Evolutionary conservation across 176 grass and related monocot species (phyloP), one percentile per base, ranked within the genome.

Genomic region (Carex scoparia): DNA sequence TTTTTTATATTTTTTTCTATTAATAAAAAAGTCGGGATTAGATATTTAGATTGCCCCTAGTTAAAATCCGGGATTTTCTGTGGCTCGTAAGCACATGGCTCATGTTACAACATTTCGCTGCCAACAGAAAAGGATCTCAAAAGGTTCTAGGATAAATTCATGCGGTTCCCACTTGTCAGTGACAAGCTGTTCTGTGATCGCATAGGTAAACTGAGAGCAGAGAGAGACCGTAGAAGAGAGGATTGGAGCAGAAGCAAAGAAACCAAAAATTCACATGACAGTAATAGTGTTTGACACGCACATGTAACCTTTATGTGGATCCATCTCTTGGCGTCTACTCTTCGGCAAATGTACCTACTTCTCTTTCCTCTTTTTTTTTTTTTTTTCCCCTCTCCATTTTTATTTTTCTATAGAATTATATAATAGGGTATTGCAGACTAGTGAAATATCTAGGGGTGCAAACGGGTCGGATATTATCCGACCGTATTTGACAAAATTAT

Each of bases 221-320:
- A n/a, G 10, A 30, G 10, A n/a, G 10, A 30, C 1, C 0, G 19
- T 19, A 51, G n/a, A 27, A 1, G 44, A 75, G 71, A 75, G 48
- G 1, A 77, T 77, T 83, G 80, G 62, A 51, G 80, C 42, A 65
- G 3, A 65, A 83, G 80, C 80, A 83, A 65, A 82, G 80, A 83
- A 83, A 49, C 60, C 37, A 19, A 46, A 44, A 44, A 82, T 82
- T 83, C 61, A 83, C 80, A 66, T 68, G 80, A 62, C 61, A 67
- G 60, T 63, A 82, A 82, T 19, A 48, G 80, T 83, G 59, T 11
- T 83, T 46, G 44, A 65, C 80, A 83, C 80, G 61, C 80, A 68
- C 12, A 66, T 62, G 3, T 8, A 82, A 82, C 80, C 38, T 61
- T 77, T 62, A 27, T 19, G 12, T 85, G 58, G 70, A 85, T 60